Evolutionary conservation across 345 rosid genomes (phyloP).

Genomic region (Arabis hirsuta): DNA sequence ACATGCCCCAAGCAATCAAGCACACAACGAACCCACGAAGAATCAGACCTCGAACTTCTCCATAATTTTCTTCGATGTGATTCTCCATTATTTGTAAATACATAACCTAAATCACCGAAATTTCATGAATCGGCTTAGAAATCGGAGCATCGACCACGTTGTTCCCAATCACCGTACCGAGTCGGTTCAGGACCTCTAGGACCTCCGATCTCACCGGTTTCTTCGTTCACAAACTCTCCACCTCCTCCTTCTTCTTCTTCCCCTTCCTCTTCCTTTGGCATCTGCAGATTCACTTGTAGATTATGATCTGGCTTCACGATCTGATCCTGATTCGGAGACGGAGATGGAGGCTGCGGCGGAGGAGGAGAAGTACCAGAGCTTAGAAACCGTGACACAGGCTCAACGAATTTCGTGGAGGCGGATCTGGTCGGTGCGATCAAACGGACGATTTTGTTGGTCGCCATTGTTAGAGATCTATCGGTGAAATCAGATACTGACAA

Average conservation of each 20-base stretch:
- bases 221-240: conserved; percentile 56
- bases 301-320: conserved; percentile 37
- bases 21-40: not conserved
- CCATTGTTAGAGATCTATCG: conserved; percentile 29
- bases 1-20: not conserved
- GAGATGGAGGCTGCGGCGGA: conserved; percentile 25
- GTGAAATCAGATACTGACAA: not conserved
- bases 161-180: conserved; percentile 99
- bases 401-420: conserved; percentile 17
- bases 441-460: conserved; percentile 36
- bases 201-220: conserved; percentile 87
- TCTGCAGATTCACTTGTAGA: conserved; percentile 34
- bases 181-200: conserved; percentile 94
- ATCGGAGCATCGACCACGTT: conserved; percentile 88
- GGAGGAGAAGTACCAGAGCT: conserved; percentile 27
- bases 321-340: conserved; percentile 20
- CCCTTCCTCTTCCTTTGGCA: conserved; percentile 27
- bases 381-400: conserved; percentile 36
- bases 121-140: conserved; percentile 46
- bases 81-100: conserved; percentile 14
- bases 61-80: not conserved
- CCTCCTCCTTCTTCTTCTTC: conserved; percentile 46
- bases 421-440: conserved; percentile 31
- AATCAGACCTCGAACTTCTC: not conserved
- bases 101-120: not conserved